A percentile compares a stretch with the other conserved stretches of the same genome.
Evolutionary conservation across 164 flowering plant species (phyloP).

Genomic region (Echeveria elegans): DNA sequence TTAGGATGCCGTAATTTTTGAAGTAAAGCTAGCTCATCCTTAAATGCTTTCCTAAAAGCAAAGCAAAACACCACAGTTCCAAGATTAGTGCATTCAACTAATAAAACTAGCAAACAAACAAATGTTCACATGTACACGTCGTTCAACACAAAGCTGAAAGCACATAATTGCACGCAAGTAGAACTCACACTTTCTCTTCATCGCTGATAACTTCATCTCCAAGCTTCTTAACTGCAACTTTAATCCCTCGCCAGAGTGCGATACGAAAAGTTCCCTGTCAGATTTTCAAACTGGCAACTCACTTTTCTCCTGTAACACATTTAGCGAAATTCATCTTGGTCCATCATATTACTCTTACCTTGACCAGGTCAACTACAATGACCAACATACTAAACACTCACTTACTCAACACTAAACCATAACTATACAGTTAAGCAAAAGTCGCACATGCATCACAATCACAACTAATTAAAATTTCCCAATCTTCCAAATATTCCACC

Average conservation of each 20-base stretch:
- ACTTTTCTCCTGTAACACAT: neutral
- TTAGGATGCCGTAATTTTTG: constrained; percentile 80
- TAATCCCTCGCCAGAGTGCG: constrained; percentile 82
- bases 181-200: constrained; percentile 88
- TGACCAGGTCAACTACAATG: no score
- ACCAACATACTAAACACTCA: no score
- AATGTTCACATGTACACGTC: no score
- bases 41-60: constrained; percentile 49
- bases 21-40: constrained; percentile 71
- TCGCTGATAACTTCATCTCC: constrained; percentile 59
- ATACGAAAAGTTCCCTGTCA: constrained; percentile 71
- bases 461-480: neutral
- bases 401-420: no score
- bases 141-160: neutral
- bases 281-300: no score
- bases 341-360: no score
- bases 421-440: no score
- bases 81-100: neutral
- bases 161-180: constrained; percentile 9
- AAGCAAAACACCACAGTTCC: constrained; percentile 4
- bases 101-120: neutral
- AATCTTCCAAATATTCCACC: neutral
- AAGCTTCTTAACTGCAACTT: constrained; percentile 84
- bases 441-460: no score
- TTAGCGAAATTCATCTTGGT: no score